Base-by-base conservation (phyloP, 2,329 filamentous ascomycete species). In the Didymella glomerata region DNA sequence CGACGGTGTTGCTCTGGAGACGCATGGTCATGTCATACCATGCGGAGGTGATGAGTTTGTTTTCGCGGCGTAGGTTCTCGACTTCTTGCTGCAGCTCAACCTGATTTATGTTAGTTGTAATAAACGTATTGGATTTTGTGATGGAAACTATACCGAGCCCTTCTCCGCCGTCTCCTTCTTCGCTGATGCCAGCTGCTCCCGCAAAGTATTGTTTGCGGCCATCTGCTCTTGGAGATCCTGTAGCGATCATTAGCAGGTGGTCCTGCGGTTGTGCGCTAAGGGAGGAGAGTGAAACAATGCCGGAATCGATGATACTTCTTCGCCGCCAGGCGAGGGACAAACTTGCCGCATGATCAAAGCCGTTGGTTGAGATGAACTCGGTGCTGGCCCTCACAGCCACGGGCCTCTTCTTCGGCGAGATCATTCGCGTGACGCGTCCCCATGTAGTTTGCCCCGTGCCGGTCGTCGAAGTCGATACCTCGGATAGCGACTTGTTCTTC, bases 21-120 rank as follows among this genome's bases (percentile, higher is more conserved):
- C 92, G 84, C 72, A 84, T 88, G 25, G 89, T 88, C 69, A 95
- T 85, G 76, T 94, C 91, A 78, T 93, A 93, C 91, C 91, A 96
- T 2, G 92, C 92, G n/a, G 88, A 90, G 25, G 89, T 83, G 69
- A 96, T 92, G 72, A 95, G 84, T 38, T 85, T 84, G 75, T 92
- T 92, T 77, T 96, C 92, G 67, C 90, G 86, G 74, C 90, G 85
- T 59, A 96, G 84, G 67, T 88, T 90, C 65, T 87, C 86, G 70
- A 91, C 85, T 68, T 84, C 81, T 53, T 75, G 64, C 50, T 75
- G 71, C 13, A 76, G 68, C 55, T 77, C 75, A 59, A 57, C 64
- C 72, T 74, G 32, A 32, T 18, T 3, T 9, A 32, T 47, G 45
- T 62, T 38, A 62, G 60, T 20, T 28, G 27, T 30, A 9, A 44